Conservation (phyloP, 1,139 yeast species). For the Starmera stellimalicola region DNA sequence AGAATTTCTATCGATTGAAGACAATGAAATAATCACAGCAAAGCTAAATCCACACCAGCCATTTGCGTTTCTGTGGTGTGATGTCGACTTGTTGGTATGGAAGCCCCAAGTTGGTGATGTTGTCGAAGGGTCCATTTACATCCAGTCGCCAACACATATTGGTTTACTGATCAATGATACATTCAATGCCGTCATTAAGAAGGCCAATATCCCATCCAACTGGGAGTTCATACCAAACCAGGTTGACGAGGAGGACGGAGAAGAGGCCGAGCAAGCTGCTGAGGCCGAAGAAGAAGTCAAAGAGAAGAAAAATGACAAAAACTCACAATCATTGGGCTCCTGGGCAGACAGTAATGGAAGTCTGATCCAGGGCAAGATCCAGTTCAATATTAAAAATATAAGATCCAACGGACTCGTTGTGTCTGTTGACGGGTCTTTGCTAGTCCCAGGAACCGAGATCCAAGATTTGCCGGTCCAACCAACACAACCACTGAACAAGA, state of each 20-base stretch:
- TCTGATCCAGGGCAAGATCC: constrained; percentile 71
- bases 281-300: constrained; percentile 21
- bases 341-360: constrained; percentile 75
- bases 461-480: constrained; percentile 31
- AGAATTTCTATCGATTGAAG: constrained; percentile 23
- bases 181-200: constrained; percentile 87
- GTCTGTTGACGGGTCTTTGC: constrained; percentile 76
- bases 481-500: constrained; percentile 24
- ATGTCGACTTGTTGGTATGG: constrained; percentile 84
- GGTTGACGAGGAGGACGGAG: constrained; percentile 23
- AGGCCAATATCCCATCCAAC: constrained; percentile 66
- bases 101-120: constrained; percentile 77
- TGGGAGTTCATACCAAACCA: constrained; percentile 84
- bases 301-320: constrained; percentile 18
- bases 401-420: constrained; percentile 76
- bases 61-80: constrained; percentile 78
- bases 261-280: constrained; percentile 17
- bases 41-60: constrained; percentile 76
- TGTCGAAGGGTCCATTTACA: constrained; percentile 77
- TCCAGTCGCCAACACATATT: constrained; percentile 93
- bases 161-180: constrained; percentile 88
- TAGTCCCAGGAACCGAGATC: constrained; percentile 25
- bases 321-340: constrained; percentile 52
- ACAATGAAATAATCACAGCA: constrained; percentile 33
- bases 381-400: constrained; percentile 62